A percentile compares a stretch with the other conserved stretches of the same genome.
Conservation (phyloP, 2,329 filamentous ascomycete species). For the Dothiorella sarmentorum region DNA sequence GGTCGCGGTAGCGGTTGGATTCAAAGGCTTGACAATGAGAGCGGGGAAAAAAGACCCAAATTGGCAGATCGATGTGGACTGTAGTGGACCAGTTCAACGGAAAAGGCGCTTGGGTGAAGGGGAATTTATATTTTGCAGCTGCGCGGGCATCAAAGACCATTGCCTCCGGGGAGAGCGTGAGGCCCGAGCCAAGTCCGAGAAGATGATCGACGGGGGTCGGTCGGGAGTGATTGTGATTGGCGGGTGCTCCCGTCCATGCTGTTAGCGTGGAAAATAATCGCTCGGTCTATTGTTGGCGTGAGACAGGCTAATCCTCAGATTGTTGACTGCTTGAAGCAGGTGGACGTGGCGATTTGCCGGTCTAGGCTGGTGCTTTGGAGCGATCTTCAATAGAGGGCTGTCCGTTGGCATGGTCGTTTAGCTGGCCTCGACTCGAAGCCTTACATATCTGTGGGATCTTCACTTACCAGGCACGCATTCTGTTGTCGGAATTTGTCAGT, state of each 20-base stretch:
- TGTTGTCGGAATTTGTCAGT: conserved; percentile 4
- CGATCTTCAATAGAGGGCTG: background rate
- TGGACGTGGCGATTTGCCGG: no score
- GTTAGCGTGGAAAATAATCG: background rate
- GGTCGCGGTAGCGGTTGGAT: background rate
- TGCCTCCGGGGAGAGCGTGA: background rate
- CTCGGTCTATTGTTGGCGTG: background rate
- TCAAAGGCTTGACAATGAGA: background rate
- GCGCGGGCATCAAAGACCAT: background rate
- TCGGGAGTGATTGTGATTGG: conserved; percentile 9
- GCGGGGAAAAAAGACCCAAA: background rate
- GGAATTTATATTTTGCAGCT: background rate
- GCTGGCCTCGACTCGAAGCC: background rate
- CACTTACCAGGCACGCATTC: background rate
- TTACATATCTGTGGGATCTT: background rate
- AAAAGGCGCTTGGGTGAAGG: background rate
- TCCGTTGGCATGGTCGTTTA: background rate
- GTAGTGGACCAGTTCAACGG: background rate
- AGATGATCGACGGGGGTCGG: background rate
- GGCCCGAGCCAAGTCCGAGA: conserved; percentile 2
- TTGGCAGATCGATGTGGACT: background rate
- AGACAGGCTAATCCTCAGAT: background rate
- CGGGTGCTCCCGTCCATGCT: background rate
- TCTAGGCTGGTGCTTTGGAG: no score
- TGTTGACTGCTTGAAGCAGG: background rate